Conservation (phyloP, 2,329 filamentous ascomycete genomes). For the Botryotinia globosa region DNA sequence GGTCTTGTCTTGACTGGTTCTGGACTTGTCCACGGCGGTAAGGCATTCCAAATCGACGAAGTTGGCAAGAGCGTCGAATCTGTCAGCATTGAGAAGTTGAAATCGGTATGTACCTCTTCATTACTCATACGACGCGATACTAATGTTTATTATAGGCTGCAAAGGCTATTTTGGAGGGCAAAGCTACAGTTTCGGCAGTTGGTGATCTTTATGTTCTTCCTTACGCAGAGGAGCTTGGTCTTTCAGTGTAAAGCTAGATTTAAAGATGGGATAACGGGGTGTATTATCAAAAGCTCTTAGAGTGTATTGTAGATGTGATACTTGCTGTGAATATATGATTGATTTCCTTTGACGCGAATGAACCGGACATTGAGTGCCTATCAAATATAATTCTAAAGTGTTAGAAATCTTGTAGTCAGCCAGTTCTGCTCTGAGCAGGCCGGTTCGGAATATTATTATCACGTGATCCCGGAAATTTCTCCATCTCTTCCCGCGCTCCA, state of each 20-base stretch:
- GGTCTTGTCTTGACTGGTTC: constrained; percentile 82
- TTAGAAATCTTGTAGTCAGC: neutral
- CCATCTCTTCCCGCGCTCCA: constrained; percentile 16
- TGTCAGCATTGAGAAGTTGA: constrained; percentile 80
- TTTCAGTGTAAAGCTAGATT: constrained; percentile 72
- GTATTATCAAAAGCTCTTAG: constrained; percentile 40
- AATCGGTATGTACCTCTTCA: constrained; percentile 62
- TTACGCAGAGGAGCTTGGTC: constrained; percentile 88
- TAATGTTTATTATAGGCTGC: constrained; percentile 61
- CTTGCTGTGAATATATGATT: constrained; percentile 31
- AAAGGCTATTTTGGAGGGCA: constrained; percentile 81
- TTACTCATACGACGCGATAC: constrained; percentile 30
- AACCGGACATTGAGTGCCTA: neutral
- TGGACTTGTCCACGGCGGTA: constrained; percentile 75
- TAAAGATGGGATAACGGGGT: constrained; percentile 28
- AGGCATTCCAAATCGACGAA: constrained; percentile 80
- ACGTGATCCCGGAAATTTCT: constrained; percentile 16
- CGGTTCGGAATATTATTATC: neutral
- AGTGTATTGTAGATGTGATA: constrained; percentile 38
- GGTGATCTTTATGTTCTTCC: constrained; percentile 90
- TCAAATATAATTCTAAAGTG: neutral
- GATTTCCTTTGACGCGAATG: constrained; percentile 22
- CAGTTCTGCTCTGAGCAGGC: neutral
- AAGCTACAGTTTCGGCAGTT: constrained; percentile 84
- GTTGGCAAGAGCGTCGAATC: constrained; percentile 74